Base-by-base conservation (phyloP, 2,329 filamentous ascomycete genomes). In the Colletotrichum sp. region DNA sequence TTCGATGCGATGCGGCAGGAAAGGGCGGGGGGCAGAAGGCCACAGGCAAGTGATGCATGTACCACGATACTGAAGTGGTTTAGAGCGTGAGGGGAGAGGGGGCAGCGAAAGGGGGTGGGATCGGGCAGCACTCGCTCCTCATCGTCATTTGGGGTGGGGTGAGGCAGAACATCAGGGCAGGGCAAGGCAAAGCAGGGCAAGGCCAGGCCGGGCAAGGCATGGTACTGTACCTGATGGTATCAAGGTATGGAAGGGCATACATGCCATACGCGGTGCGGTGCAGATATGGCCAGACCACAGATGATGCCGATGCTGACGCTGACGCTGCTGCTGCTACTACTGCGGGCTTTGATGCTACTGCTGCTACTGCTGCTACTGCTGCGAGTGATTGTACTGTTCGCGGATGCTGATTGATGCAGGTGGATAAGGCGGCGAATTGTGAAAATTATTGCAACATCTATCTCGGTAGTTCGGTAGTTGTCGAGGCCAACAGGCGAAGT, bases 1-100 rank as follows among this genome's bases (percentile, higher is more conserved):
- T 75, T 72, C 39, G 64, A 75, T 69, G 70, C 70, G 71, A 76
- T 76, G 74, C 70, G 70, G 74, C 74, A 76, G 70, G 69, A 60
- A 73, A 74, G 57, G 59, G 70, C 74, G 64, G 74, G 64, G 74
- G 55, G 32, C 55, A 69, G 22, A 36, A 69, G 16, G 26, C 57
- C 59, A 59, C 32, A 76, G 65, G 59, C 70, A 59, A 74, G 64
- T 76, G 70, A 60, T 76, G 74, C 48, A 76, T 66, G 74, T 74
- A 59, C 34, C 34, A 66, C 57, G 22, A 59, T 36, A 76, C 70
- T 76, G 70, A 76, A 59, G 64, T n/a, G 62, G 74, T 69, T 75
- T 70, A 70, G 68, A 63, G n/a, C 39, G 32, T 34, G 57, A 68
- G 73, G 34, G 59, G 70, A 68, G 68, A 52, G 44, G 59, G 34